Percentiles rank a stretch among this genome's conserved stretches.
These are phyloP conservation scores for Xylaria hypoxylon DNA, from an alignment of 2,329 filamentous ascomycete genomes.

Conservation along the genomic window DNA sequence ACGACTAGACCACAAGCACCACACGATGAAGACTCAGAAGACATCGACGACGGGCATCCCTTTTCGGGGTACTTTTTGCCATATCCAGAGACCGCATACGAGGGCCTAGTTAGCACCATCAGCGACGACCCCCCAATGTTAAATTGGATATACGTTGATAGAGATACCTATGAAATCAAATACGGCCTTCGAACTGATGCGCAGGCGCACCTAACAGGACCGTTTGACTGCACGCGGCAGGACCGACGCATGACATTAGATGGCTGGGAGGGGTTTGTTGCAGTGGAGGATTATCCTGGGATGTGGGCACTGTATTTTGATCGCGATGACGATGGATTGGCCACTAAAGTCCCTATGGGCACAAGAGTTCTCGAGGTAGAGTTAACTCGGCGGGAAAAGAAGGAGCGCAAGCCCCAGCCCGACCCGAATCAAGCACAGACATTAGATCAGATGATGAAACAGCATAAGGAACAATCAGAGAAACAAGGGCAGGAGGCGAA, in stretches of 20 bases:
- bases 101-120: conserved; percentile 62
- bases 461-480: conserved; percentile 46
- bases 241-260: conserved; percentile 63
- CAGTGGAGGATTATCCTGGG: conserved; percentile 57
- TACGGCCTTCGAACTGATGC: conserved; percentile 59
- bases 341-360: conserved; percentile 58
- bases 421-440: conserved; percentile 45
- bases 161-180: conserved; percentile 59
- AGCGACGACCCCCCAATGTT: conserved; percentile 61
- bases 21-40: conserved; percentile 42
- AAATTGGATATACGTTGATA: conserved; percentile 64
- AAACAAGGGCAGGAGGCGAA: conserved; percentile 26
- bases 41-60: conserved; percentile 57
- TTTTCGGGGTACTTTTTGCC: conserved; percentile 69
- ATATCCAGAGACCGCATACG: conserved; percentile 63
- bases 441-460: conserved; percentile 49
- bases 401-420: conserved; percentile 52
- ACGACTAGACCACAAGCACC: conserved; percentile 54
- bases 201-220: conserved; percentile 59
- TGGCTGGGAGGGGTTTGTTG: conserved; percentile 63
- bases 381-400: conserved; percentile 63
- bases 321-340: conserved; percentile 58
- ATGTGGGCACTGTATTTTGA: conserved; percentile 64
- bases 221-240: conserved; percentile 64
- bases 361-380: conserved; percentile 67